Base-by-base conservation (phyloP, 345 rosid genomes). In the Abelmoschus esculentus region DNA sequence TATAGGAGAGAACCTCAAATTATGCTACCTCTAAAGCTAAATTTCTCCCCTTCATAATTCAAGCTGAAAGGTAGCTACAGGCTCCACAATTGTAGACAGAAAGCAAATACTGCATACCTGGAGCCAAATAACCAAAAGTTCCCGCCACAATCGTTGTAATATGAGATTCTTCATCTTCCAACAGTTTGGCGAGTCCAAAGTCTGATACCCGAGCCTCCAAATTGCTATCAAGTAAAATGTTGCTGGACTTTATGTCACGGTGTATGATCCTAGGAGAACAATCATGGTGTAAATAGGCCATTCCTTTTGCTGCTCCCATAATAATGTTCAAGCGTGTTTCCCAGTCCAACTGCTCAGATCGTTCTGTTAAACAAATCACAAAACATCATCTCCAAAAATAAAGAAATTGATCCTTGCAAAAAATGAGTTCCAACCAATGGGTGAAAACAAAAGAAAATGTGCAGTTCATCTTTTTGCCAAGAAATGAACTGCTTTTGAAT, bases 61-160 rank as follows among this genome's bases (percentile, higher is more conserved):
- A 40, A 38, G 71, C 53, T 50, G 10, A 36, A 34, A 63, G 65
- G 50, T 40, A 67, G 46, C 17, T 67, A 49, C 22, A 22, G 50
- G 52, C 52, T 72, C 26, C 36, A 7, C 29, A 65, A 71, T 71
- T 31, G 36, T 55, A 71, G 50, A 63, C n/a, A 42, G 38, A 17
- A 34, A 74, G 63, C 47, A 18, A 58, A 29, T 13, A 44, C 18
- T 64, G 62, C 87, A 75, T 81, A 95, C 99, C 99, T 71, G 99
- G 99, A 76, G 99, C 99, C 73, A 95, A 75, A 80, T 95, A 95
- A 72, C 99, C 99, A 79, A 95, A 95, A 70, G 99, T 95, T 72
- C 99, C 99, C 9, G 98, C 99, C 81, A 95, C 99, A 76, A 92
- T 87, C 73, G 99, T 95, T 40, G 99, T 95, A 58, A 95, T 95